phyloP scores from a whole-genome alignment of 2,329 filamentous ascomycete species.

The Moelleriella libera region DNA sequence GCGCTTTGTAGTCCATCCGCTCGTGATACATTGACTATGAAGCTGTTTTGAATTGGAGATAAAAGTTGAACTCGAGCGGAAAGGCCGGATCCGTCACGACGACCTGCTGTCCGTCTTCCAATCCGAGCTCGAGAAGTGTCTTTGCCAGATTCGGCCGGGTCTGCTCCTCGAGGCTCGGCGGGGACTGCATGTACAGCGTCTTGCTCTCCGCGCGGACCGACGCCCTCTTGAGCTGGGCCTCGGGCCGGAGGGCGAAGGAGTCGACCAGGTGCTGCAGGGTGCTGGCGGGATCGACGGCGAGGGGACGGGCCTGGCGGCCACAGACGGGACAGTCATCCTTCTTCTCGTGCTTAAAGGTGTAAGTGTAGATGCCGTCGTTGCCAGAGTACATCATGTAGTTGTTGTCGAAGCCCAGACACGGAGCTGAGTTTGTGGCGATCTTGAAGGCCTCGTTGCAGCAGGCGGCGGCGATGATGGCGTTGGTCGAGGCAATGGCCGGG shows the following conservation, averaged over 20 bases:
- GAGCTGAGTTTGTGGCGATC: constrained; percentile 71
- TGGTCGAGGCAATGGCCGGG: constrained; percentile 92
- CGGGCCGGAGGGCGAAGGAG: constrained; percentile 65
- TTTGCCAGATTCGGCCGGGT: constrained; percentile 71
- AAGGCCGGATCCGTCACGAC: constrained; percentile 90
- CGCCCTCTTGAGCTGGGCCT: constrained; percentile 88
- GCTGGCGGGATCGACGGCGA: constrained; percentile 54
- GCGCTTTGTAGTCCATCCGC: no score
- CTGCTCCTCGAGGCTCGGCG: constrained; percentile 68
- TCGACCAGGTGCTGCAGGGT: constrained; percentile 80
- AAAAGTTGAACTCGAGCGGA: constrained; percentile 51
- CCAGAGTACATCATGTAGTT: constrained; percentile 99
- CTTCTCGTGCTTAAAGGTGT: constrained; percentile 89
- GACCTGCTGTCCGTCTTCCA: constrained; percentile 73
- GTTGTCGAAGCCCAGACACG: constrained; percentile 60
- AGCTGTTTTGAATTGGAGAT: constrained; percentile 29
- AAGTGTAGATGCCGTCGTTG: constrained; percentile 90
- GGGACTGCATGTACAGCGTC: constrained; percentile 81
- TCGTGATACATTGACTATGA: not conserved
- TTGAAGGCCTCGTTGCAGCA: constrained; percentile 98
- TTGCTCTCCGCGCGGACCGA: constrained; percentile 67
- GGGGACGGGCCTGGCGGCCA: constrained; percentile 63
- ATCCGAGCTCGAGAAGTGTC: constrained; percentile 57
- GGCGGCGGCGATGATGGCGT: constrained; percentile 87
- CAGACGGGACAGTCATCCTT: constrained; percentile 94